Evolutionary conservation across 345 rosid species (phyloP).

Genomic region (Pistacia integerrima): DNA sequence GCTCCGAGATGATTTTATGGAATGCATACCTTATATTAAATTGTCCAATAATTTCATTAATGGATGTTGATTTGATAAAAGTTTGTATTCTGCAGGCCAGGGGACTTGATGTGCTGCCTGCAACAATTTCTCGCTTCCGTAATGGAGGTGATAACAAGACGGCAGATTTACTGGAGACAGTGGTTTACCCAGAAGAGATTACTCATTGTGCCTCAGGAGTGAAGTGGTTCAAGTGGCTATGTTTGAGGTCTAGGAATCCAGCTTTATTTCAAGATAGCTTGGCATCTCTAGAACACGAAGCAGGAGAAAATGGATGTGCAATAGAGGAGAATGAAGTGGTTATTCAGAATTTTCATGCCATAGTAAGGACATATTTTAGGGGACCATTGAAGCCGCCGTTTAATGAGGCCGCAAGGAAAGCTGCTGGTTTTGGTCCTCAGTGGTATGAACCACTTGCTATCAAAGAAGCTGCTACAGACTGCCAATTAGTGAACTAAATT

Average conservation of each 20-base stretch:
- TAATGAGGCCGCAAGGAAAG: constrained; percentile 79
- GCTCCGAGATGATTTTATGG: neutral
- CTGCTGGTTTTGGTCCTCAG: constrained; percentile 86
- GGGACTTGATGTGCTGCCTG: constrained; percentile 90
- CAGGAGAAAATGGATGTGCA: constrained; percentile 23
- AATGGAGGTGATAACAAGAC: constrained; percentile 81
- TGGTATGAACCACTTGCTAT: constrained; percentile 91
- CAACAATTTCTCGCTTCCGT: constrained; percentile 79
- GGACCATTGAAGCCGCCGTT: constrained; percentile 98
- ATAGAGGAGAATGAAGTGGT: constrained; percentile 49
- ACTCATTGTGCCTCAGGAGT: constrained; percentile 97
- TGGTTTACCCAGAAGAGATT: constrained; percentile 86
- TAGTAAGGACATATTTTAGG: constrained; percentile 73
- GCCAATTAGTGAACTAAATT: neutral
- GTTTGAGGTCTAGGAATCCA: constrained; percentile 46
- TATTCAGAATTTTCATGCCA: constrained; percentile 60
- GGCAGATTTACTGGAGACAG: constrained; percentile 67
- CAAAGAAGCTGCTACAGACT: constrained; percentile 36
- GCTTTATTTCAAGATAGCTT: constrained; percentile 19
- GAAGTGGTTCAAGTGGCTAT: constrained; percentile 82
- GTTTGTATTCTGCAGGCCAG: constrained; percentile 62
- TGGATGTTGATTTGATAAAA: constrained; percentile 12
- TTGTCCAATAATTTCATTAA: neutral
- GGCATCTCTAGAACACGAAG: constrained; percentile 23
- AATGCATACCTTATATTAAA: neutral